phyloP scores from a whole-genome alignment of 1,139 yeast species.

The Lodderomyces parapsilosis region DNA sequence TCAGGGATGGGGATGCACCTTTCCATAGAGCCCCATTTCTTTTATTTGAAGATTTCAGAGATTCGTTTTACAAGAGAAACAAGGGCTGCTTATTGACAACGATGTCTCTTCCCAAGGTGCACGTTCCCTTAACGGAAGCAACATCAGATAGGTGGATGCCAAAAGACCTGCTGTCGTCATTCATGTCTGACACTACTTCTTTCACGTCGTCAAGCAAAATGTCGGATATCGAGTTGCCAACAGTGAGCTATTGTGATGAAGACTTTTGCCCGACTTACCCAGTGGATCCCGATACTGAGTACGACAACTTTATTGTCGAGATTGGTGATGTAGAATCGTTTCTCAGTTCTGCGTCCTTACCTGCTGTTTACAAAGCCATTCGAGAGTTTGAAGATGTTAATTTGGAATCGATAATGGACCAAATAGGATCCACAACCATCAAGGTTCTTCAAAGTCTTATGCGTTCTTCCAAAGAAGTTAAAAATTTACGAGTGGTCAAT shows the following conservation, averaged over 20 bases:
- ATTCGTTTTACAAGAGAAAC: constrained; percentile 43
- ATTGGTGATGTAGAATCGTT: constrained; percentile 44
- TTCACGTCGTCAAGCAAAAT: neutral
- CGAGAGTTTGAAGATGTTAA: constrained; percentile 36
- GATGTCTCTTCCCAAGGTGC: constrained; percentile 62
- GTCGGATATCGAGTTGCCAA: constrained; percentile 21
- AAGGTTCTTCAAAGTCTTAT: constrained; percentile 37
- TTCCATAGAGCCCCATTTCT: constrained; percentile 78
- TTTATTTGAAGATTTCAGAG: constrained; percentile 49
- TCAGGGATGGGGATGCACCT: constrained; percentile 75
- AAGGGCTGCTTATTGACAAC: constrained; percentile 60
- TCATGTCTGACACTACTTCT: neutral
- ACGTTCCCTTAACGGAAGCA: constrained; percentile 52
- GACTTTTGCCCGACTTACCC: constrained; percentile 45
- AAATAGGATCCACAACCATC: constrained; percentile 62
- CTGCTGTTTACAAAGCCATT: constrained; percentile 27
- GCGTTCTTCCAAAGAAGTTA: constrained; percentile 33
- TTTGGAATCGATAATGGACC: constrained; percentile 56
- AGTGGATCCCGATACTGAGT: constrained; percentile 45
- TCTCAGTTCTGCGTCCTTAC: constrained; percentile 36
- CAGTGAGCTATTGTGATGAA: constrained; percentile 36
- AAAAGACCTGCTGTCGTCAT: constrained; percentile 1
- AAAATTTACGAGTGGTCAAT: constrained; percentile 51
- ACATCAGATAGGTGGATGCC: constrained; percentile 9
- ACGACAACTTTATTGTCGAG: constrained; percentile 55